Percentiles rank a stretch among this genome's conserved stretches.
Conservation (phyloP, 2,329 filamentous ascomycete species). For the Beauveria caledonica region DNA sequence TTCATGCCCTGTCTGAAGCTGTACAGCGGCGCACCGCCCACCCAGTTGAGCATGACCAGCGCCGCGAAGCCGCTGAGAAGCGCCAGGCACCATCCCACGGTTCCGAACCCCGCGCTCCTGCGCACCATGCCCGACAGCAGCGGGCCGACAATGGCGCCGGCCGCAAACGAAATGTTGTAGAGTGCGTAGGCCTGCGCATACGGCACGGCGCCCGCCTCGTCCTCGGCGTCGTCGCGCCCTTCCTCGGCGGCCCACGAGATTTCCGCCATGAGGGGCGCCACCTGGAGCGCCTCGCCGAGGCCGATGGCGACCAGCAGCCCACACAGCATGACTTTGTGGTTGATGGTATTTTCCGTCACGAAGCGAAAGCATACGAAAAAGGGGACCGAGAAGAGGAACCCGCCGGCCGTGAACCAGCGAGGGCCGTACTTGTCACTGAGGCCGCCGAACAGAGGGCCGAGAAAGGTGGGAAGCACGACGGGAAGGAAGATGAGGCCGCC, state of each 20-base stretch:
- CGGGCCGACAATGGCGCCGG: constrained; percentile 24
- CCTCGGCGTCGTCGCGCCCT: neutral
- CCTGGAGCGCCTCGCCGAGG: constrained; percentile 23
- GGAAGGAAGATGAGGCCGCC: constrained; percentile 28
- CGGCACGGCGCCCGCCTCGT: constrained; percentile 18
- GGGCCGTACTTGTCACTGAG: constrained; percentile 27
- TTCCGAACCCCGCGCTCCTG: constrained; percentile 24
- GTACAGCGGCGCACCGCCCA: constrained; percentile 17
- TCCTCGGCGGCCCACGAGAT: constrained; percentile 25
- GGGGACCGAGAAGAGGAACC: constrained; percentile 25
- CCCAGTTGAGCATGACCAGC: constrained; percentile 21
- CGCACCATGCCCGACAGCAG: constrained; percentile 27
- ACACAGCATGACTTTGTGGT: constrained; percentile 25
- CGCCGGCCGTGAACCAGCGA: constrained; percentile 25
- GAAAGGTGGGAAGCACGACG: constrained; percentile 23
- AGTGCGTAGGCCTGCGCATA: constrained; percentile 28
- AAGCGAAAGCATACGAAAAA: constrained; percentile 27
- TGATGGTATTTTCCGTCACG: constrained; percentile 22
- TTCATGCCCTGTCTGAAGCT: neutral
- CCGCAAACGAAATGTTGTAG: constrained; percentile 28
- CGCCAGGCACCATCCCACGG: constrained; percentile 25
- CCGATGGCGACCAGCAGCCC: constrained; percentile 25
- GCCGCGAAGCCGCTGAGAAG: constrained; percentile 22
- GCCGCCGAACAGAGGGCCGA: constrained; percentile 24
- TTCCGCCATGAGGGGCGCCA: constrained; percentile 28